A percentile compares a stretch with the other conserved stretches of the same genome.
These are phyloP conservation scores for Trypanosoma scelopori DNA, from an alignment of 208 protist species.

Conservation along the genomic window DNA sequence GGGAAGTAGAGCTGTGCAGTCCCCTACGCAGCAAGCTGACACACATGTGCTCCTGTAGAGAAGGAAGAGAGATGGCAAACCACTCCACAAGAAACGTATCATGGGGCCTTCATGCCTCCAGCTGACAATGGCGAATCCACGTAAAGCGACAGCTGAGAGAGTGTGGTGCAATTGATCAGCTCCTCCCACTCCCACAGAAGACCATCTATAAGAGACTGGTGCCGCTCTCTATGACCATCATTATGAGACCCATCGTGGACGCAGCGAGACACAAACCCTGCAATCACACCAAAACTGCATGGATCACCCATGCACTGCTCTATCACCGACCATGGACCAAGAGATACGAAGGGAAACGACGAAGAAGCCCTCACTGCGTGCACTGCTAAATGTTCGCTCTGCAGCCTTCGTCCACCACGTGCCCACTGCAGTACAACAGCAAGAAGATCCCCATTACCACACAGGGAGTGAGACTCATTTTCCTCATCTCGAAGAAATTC, in stretches of 20 bases:
- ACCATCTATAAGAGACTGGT: neutral
- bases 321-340: slow-evolving; percentile 16
- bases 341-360: slow-evolving; percentile 4
- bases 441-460: slow-evolving; percentile 17
- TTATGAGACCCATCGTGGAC: neutral
- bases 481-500: neutral
- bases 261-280: slow-evolving; percentile 24
- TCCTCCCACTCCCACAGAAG: slow-evolving; percentile 29
- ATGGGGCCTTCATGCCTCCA: neutral
- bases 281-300: slow-evolving; percentile 36
- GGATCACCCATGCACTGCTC: slow-evolving; percentile 26
- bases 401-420: slow-evolving; percentile 2
- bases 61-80: slow-evolving; percentile 10
- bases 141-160: slow-evolving; percentile 26
- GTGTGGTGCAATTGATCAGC: slow-evolving; percentile 20
- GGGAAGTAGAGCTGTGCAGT: neutral
- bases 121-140: slow-evolving; percentile 9
- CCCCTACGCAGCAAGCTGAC: neutral
- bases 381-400: neutral
- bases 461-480: neutral
- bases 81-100: neutral
- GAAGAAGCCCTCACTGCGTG: neutral
- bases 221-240: neutral
- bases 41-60: neutral
- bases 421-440: slow-evolving; percentile 14